Base-by-base conservation (phyloP, 2,329 filamentous ascomycete species). In the Pseudogymnoascus verrucosus region DNA sequence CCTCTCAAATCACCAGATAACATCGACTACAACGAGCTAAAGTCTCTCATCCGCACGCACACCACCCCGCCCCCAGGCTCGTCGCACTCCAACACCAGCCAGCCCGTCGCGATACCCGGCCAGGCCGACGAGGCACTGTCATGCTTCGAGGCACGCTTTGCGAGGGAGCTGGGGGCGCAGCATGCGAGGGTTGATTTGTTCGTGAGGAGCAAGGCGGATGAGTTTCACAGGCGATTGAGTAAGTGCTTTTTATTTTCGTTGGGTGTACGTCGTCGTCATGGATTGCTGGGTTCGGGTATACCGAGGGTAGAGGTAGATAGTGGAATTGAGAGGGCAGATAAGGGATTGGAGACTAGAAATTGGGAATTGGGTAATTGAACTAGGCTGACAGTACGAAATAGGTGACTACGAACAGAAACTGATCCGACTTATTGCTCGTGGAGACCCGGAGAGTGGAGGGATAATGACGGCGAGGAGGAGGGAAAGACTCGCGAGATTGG, bases 1-100 rank as follows among this genome's bases (percentile, higher is more conserved):
- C 1, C 14, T 39, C 57, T 39, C 40, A n/a, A 34, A 64, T 26
- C 65, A 67, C 36, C 74, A 91, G 88, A 93, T 74, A 95, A 96
- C 76, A 86, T 96, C 76, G 91, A 95, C 75, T 96, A 96, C 80
- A 91, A 93, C 74, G 89, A 89, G 60, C 83, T 96, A 67, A 96
- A 96, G 76, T 83, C 90, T 74, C 82, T 90, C 71, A 93, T 96
- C 79, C 95, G 93, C 75, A 83, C 83, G 65, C 84, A 91, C 72
- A 96, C 91, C 1, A 88, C 87, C 11, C 84, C 82, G 51, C 85
- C 88, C 74, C 85, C 89, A 70, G 88, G 86, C 60, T 54, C 47
- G n/a, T 54, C 47, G 47, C 47, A 54, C 47, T 80, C 79, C 28
- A 11, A 40, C 3, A 10, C 19, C 31, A 40, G 34, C 31, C 81